Evolutionary conservation across 371 early-diverging fungal species (phyloP), one percentile per base, ranked within the genome.

Genomic region (Rhizopus delemar): DNA sequence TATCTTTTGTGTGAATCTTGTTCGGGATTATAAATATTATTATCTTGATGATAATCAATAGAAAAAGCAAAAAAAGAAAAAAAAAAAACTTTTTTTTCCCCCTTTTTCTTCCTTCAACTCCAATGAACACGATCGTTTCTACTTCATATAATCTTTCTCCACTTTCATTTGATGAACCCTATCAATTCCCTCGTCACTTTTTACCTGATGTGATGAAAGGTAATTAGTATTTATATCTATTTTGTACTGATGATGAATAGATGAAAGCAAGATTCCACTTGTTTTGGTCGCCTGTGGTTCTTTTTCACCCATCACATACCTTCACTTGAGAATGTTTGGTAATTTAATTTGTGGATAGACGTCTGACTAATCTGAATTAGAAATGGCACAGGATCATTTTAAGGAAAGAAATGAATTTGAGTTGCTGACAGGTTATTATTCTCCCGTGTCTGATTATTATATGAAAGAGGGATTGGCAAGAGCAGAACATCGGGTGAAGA

Each of bases 251-350:
- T 22, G 22, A 22, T 22, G 22, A 22, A 22, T 48, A 91, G 95
- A 94, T 70, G 83, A 87, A n/a, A 77, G 69, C 50, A 93, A 92
- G 67, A 85, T 72, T n/a, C 98, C 99, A 5, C 73, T 97, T 12
- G 95, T 97, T 6, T 76, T 97, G 11, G 93, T 98, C 11, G 97
- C 94, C 0, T 98, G 99, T 67, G 99, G 99, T 2, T 97, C 97
- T 1, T 98, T 88, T 71, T 95, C 96, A 0, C 99, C 99, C 4
- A 90, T 98, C 38, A 98, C 99, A 3, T 95, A 96, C 74, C 84
- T 97, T 31, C 99, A 98, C 65, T 78, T 98, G 60, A 88, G 99
- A 59, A 95, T 98, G 93, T 97, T 98, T 82, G 98, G 96, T 96
- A 86, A 70, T 16, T 11, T 38, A 16, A 12, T 28, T 34, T n/a